phyloP scores from a whole-genome alignment of 352 stramenopile genomes.

The Saprolegnia parasitica region DNA sequence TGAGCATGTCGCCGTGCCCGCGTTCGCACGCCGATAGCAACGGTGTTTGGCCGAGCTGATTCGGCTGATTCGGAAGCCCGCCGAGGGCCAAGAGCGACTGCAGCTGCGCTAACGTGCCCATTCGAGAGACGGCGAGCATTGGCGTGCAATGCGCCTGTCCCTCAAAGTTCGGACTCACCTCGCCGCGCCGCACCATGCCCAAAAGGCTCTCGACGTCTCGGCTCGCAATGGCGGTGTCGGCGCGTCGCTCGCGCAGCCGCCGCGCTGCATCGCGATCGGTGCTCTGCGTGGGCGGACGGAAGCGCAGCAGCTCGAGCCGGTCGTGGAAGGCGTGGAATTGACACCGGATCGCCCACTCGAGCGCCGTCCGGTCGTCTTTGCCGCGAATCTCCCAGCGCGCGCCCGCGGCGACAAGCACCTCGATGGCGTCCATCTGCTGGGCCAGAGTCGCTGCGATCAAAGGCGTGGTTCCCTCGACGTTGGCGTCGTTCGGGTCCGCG shows the following conservation, averaged over 20 bases:
- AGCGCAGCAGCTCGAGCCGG: constrained; percentile 13
- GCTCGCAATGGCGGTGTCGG: not conserved
- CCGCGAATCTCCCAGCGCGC: not conserved
- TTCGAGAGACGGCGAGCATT: not conserved
- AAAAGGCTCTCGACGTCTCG: not conserved
- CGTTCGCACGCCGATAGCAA: constrained; percentile 1
- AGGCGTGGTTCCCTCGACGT: constrained; percentile 9
- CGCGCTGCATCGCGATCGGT: not conserved
- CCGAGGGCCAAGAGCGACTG: constrained; percentile 19
- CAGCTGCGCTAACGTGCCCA: not conserved
- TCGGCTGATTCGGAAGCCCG: not conserved
- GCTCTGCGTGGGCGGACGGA: not conserved
- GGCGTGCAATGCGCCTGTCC: constrained; percentile 4
- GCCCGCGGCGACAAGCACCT: constrained; percentile 15
- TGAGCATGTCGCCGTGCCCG: constrained; percentile 12
- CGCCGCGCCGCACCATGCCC: not conserved
- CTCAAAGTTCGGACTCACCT: constrained; percentile 25
- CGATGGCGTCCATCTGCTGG: constrained; percentile 19
- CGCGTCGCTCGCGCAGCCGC: not conserved
- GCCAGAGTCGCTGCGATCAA: constrained; percentile 18
- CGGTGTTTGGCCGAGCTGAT: not conserved
- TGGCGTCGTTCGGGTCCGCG: constrained; percentile 8
- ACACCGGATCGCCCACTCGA: constrained; percentile 8
- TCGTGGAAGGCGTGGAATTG: constrained; percentile 16
- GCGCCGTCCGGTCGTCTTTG: constrained; percentile 18